These are phyloP conservation scores for Anaeromyces robustus DNA, from an alignment of 192 early-diverging fungal species.

Conservation along the genomic window DNA sequence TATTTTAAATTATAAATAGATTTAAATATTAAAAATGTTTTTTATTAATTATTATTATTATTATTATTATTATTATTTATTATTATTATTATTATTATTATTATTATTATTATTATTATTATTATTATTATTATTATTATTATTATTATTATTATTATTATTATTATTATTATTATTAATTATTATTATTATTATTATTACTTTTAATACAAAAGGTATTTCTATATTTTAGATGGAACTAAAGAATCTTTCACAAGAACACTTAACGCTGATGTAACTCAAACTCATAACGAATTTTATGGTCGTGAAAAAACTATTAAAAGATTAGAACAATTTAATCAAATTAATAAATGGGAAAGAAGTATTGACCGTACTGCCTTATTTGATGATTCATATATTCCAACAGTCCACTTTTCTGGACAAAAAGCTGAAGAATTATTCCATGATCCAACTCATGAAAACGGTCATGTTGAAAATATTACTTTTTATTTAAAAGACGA, in stretches of 20 bases:
- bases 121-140: too few species aligned
- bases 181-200: too few species aligned
- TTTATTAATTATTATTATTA: too few species aligned
- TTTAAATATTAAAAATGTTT: too few species aligned
- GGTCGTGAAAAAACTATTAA: background rate
- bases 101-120: too few species aligned
- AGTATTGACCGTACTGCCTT: background rate
- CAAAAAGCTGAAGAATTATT: background rate
- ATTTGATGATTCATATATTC: background rate
- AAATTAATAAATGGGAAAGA: background rate
- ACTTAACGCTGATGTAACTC: background rate
- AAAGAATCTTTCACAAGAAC: background rate
- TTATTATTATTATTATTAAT: too few species aligned
- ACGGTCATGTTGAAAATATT: background rate
- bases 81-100: too few species aligned
- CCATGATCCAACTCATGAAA: background rate
- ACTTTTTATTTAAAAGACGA: background rate
- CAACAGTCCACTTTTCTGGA: background rate
- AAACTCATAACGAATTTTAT: background rate
- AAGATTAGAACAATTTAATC: background rate
- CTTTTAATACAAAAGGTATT: background rate
- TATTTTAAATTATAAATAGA: too few species aligned
- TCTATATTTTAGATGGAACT: background rate
- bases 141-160: too few species aligned
- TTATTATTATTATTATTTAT: too few species aligned